These are phyloP conservation scores for Scutellaria baicalensis DNA, from an alignment of 257 asterid species.

Conservation along the genomic window DNA sequence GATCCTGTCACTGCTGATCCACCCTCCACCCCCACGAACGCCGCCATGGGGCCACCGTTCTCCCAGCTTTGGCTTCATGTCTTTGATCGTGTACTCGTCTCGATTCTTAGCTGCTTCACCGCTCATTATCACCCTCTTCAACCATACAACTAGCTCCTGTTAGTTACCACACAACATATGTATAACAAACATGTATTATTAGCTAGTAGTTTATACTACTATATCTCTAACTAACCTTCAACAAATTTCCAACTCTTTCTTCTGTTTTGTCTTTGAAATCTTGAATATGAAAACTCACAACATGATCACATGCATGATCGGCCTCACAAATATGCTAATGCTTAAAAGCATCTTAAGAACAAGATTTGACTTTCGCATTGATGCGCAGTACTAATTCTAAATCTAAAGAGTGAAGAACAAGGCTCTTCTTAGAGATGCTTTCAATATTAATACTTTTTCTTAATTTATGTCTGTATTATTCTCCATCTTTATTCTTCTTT, in stretches of 20 bases:
- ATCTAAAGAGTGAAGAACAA: constrained; percentile 3
- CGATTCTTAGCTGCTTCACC: background rate
- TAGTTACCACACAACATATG: background rate
- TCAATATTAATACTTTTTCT: background rate
- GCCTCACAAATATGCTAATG: too few species aligned
- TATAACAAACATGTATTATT: too few species aligned
- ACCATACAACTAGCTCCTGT: background rate
- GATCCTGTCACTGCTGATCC: constrained; percentile 45
- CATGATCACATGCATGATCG: too few species aligned
- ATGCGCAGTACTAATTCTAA: background rate
- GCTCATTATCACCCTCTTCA: background rate
- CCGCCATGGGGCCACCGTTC: constrained; percentile 18
- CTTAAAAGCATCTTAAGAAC: too few species aligned
- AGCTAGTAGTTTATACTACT: too few species aligned
- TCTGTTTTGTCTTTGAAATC: too few species aligned
- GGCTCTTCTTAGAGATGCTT: constrained; percentile 13
- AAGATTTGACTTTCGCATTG: background rate
- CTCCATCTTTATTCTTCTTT: constrained; percentile 16
- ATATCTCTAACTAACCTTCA: too few species aligned
- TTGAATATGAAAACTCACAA: too few species aligned
- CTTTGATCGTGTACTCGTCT: constrained; percentile 11
- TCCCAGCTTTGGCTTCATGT: constrained; percentile 13
- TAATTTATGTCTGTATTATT: background rate
- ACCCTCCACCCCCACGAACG: constrained; percentile 34
- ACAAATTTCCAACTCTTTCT: too few species aligned